Evolutionary conservation across 1,139 yeast species (phyloP).

Genomic region (Sugiyamaella paludigena): DNA sequence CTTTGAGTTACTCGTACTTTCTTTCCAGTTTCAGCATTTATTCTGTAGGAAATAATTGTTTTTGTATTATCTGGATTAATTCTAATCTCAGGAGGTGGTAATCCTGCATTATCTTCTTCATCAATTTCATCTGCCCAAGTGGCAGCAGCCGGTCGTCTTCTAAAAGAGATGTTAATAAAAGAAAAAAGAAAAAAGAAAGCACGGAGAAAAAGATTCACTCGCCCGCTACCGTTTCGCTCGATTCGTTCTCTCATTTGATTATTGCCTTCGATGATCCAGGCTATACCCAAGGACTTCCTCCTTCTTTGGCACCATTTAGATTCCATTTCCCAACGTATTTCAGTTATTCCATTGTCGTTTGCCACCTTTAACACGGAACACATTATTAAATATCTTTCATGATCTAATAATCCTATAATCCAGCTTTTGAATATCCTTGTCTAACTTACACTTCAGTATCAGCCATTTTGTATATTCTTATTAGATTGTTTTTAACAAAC

Average conservation of each 20-base stretch:
- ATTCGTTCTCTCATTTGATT: too few relatives aligned
- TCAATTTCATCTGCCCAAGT: slow-evolving; percentile 23
- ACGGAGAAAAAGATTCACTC: not conserved
- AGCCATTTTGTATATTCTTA: slow-evolving; percentile 7
- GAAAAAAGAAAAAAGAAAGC: too few relatives aligned
- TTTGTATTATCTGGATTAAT: slow-evolving; percentile 85
- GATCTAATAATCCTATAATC: too few relatives aligned
- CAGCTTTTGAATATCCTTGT: too few relatives aligned
- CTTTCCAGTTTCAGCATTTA: slow-evolving; percentile 70
- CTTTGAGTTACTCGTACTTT: slow-evolving; percentile 85
- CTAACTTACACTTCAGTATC: slow-evolving; percentile 18
- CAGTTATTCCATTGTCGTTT: too few relatives aligned
- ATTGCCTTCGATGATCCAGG: too few relatives aligned
- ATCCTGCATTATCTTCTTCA: slow-evolving; percentile 28
- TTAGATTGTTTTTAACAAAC: not conserved
- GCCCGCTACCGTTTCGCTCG: too few relatives aligned
- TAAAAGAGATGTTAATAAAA: not conserved
- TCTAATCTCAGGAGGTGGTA: slow-evolving; percentile 57
- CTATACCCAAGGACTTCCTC: too few relatives aligned
- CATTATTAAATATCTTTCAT: too few relatives aligned
- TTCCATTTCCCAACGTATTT: too few relatives aligned
- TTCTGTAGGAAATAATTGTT: slow-evolving; percentile 74
- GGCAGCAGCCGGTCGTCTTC: not conserved
- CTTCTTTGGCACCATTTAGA: too few relatives aligned
- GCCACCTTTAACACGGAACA: too few relatives aligned